These are phyloP conservation scores for Bauhinia variegata DNA, from an alignment of 306 rosid genomes.

Conservation along the genomic window DNA sequence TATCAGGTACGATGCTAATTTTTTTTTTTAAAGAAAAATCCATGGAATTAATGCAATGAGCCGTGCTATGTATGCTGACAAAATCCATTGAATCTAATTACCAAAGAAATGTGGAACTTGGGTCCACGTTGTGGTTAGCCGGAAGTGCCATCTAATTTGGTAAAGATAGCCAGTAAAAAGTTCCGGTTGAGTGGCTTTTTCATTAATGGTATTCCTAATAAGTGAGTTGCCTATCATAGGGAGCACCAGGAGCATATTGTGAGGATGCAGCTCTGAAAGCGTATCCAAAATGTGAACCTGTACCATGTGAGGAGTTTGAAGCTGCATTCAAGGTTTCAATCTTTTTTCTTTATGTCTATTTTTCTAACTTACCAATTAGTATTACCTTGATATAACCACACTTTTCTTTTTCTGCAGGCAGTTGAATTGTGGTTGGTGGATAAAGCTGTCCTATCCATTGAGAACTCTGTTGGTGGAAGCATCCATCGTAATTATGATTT, in stretches of 20 bases:
- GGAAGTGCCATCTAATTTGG: no score
- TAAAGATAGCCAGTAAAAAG: no score
- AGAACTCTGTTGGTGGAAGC: constrained; percentile 88
- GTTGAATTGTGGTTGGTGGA: constrained; percentile 92
- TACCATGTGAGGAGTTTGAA: constrained; percentile 87
- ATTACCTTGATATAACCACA: constrained; percentile 30
- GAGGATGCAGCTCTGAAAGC: constrained; percentile 90
- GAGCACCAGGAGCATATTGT: constrained; percentile 83
- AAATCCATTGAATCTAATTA: no score
- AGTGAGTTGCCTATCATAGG: constrained; percentile 51
- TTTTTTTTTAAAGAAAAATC: constrained; percentile 24
- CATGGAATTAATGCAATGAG: constrained; percentile 19
- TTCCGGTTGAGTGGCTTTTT: no score
- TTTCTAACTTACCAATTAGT: constrained; percentile 1
- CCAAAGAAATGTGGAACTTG: no score
- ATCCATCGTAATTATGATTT: constrained; percentile 89
- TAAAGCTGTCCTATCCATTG: constrained; percentile 91
- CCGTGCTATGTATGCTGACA: no score
- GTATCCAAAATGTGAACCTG: constrained; percentile 83
- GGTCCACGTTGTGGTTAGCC: no score
- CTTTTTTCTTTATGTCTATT: constrained; percentile 6
- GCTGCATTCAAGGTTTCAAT: constrained; percentile 75
- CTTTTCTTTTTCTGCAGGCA: constrained; percentile 56
- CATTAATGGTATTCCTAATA: constrained; percentile 18
- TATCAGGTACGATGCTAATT: constrained; percentile 66